phyloP scores from a whole-genome alignment of 2,329 filamentous ascomycete genomes.

The Huntiella bhutanensis region DNA sequence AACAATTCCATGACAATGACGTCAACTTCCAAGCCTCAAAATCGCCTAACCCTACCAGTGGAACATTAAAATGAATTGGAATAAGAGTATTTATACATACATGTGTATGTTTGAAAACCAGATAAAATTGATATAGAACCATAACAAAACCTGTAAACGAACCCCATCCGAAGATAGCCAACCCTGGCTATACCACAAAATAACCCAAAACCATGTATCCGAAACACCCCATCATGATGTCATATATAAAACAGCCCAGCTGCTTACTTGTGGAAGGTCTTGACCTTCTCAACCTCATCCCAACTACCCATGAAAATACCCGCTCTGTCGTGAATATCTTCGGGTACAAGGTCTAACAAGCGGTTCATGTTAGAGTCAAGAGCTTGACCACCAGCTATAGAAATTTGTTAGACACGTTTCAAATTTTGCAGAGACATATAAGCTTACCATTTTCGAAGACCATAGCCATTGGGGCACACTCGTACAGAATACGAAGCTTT shows the following conservation, averaged over 20 bases:
- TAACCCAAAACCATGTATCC: not conserved
- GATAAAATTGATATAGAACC: too few species aligned
- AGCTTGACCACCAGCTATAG: conserved; percentile 69
- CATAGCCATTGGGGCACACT: conserved; percentile 98
- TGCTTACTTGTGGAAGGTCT: conserved; percentile 49
- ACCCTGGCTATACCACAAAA: not conserved
- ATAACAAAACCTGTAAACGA: too few species aligned
- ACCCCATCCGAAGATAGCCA: too few species aligned
- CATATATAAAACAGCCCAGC: not conserved
- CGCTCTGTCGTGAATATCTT: conserved; percentile 85
- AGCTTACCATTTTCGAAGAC: conserved; percentile 87
- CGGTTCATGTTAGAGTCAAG: conserved; percentile 79
- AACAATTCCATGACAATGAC: too few species aligned
- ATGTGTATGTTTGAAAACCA: too few species aligned
- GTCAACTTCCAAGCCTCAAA: too few species aligned
- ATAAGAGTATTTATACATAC: too few species aligned
- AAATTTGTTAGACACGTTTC: conserved; percentile 16
- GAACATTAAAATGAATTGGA: too few species aligned
- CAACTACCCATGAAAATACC: conserved; percentile 94
- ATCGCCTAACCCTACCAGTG: too few species aligned
- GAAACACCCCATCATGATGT: not conserved
- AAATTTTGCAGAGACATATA: not conserved
- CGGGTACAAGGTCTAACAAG: conserved; percentile 75
- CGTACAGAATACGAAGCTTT: conserved; percentile 91
- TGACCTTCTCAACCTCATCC: conserved; percentile 91